phyloP scores from a whole-genome alignment of 371 early-diverging fungal genomes.

The Mortierella sp. region DNA sequence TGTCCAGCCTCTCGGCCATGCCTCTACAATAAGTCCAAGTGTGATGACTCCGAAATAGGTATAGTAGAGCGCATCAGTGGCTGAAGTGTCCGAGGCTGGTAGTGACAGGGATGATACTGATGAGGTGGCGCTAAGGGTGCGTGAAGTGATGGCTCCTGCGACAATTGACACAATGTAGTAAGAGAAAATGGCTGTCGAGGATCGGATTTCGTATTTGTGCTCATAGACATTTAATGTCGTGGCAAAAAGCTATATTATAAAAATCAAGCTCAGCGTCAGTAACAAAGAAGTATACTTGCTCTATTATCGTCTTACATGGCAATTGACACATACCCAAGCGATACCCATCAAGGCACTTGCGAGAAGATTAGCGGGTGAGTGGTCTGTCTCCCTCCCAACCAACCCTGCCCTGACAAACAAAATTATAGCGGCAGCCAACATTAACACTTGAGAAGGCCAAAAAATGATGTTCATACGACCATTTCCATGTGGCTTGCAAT shows the following conservation, averaged over 20 bases:
- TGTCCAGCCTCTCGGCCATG: conserved; percentile 41
- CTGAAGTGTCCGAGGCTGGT: neutral
- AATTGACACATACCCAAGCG: conserved; percentile 5
- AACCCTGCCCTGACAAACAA: conserved; percentile 30
- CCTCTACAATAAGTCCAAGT: conserved; percentile 35
- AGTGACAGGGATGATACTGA: neutral
- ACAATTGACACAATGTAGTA: conserved; percentile 30
- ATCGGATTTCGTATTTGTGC: conserved; percentile 41
- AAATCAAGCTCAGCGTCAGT: neutral
- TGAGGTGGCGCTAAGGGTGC: conserved; percentile 20
- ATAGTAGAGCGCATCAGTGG: conserved; percentile 20
- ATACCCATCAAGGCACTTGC: conserved; percentile 22
- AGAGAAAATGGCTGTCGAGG: conserved; percentile 35
- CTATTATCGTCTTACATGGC: neutral
- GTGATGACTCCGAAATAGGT: conserved; percentile 22
- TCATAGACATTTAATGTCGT: conserved; percentile 23
- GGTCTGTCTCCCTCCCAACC: neutral
- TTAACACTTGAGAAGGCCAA: conserved; percentile 33
- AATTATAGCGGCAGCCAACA: conserved; percentile 15
- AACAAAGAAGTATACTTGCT: neutral
- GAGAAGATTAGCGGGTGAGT: conserved; percentile 28
- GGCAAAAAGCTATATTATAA: conserved; percentile 13
- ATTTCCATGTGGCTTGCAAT: conserved; percentile 15
- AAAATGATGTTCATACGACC: conserved; percentile 36
- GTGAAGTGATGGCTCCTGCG: conserved; percentile 30